A percentile compares a stretch with the other conserved stretches of the same genome.
Conservation (phyloP, 2,329 filamentous ascomycete species). For the Cladosporium sp. region DNA sequence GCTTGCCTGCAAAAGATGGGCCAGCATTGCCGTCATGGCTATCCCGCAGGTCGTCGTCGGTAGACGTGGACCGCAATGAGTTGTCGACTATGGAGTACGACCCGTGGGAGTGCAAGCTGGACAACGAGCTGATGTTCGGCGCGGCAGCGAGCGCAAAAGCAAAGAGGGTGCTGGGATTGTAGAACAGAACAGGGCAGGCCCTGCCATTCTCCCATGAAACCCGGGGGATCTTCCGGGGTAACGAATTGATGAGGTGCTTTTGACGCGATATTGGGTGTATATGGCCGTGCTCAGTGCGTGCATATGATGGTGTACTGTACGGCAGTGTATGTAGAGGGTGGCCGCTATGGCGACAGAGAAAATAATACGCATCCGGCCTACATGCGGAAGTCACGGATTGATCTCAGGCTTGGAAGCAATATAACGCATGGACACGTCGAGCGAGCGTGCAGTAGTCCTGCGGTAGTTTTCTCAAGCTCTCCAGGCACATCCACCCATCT, state of each 20-base stretch:
- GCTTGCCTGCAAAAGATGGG: background rate
- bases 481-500: constrained; percentile 4
- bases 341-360: background rate
- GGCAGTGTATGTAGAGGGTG: background rate
- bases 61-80: background rate
- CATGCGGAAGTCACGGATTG: background rate
- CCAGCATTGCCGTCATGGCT: constrained; percentile 5
- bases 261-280: background rate
- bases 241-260: constrained; percentile 2
- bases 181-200: background rate
- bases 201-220: background rate
- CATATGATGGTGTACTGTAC: background rate
- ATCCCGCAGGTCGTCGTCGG: background rate
- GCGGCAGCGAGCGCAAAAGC: constrained; percentile 17
- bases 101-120: background rate
- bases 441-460: constrained; percentile 17
- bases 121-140: constrained; percentile 8
- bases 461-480: background rate
- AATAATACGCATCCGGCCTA: background rate
- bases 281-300: background rate
- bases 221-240: constrained; percentile 14
- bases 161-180: constrained; percentile 5
- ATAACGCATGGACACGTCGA: constrained; percentile 10
- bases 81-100: background rate
- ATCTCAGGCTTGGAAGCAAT: background rate